Percentiles rank a stretch among this genome's conserved stretches.
Evolutionary conservation across 257 asterid species (phyloP).

Genomic region (Nicotiana paniculata): DNA sequence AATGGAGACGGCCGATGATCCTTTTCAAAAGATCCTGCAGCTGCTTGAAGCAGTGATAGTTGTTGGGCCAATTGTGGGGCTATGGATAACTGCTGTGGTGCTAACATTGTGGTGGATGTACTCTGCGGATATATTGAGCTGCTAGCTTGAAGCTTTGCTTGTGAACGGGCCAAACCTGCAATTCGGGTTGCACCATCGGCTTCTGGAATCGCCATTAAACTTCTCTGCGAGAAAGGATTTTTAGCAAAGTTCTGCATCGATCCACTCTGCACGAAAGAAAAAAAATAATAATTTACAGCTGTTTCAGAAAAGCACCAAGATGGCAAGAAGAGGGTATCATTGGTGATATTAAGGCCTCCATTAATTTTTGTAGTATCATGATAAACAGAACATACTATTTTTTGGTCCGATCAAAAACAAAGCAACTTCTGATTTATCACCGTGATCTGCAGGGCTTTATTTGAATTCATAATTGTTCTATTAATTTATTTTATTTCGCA

Average conservation of each 20-base stretch:
- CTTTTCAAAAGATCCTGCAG: neutral
- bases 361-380: too few relatives aligned
- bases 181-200: slow-evolving; percentile 18
- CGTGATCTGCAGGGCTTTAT: neutral
- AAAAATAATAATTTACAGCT: neutral
- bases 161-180: slow-evolving; percentile 13
- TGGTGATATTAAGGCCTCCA: neutral
- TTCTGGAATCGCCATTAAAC: slow-evolving; percentile 16
- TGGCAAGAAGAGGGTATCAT: neutral
- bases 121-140: slow-evolving; percentile 20
- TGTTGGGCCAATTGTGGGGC: slow-evolving; percentile 29
- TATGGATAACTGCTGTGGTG: slow-evolving; percentile 29
- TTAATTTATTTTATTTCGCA: neutral
- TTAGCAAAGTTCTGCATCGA: slow-evolving; percentile 49
- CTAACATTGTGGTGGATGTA: slow-evolving; percentile 23
- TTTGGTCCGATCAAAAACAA: neutral
- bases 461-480: neutral
- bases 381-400: too few relatives aligned
- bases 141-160: slow-evolving; percentile 10
- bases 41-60: slow-evolving; percentile 20
- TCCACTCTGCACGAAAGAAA: slow-evolving; percentile 59
- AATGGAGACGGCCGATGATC: slow-evolving; percentile 28
- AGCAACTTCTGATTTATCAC: neutral
- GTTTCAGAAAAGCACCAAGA: neutral
- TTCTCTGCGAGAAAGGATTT: slow-evolving; percentile 79